Conservation (phyloP, 495 filamentous ascomycete genomes). For the Thozetella sp. region DNA sequence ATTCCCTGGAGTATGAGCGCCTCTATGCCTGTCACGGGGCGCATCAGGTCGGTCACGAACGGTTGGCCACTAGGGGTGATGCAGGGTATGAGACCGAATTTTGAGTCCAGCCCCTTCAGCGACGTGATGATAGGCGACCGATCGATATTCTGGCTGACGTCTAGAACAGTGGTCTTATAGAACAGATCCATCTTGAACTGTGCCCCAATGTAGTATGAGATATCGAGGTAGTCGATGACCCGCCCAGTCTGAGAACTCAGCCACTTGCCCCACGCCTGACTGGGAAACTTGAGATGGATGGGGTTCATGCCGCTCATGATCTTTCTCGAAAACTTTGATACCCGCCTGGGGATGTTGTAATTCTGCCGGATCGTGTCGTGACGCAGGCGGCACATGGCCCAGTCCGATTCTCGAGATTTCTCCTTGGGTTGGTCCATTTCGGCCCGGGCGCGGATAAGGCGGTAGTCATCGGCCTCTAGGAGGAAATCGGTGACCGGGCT, state of each 20-base stretch:
- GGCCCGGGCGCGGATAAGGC: conserved; percentile 51
- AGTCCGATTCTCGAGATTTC: neutral
- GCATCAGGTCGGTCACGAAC: conserved; percentile 62
- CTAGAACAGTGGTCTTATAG: conserved; percentile 64
- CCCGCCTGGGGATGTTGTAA: conserved; percentile 3
- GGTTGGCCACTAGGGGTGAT: conserved; percentile 70
- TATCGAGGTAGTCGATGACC: conserved; percentile 70
- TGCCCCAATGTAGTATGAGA: conserved; percentile 52
- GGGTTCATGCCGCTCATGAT: conserved; percentile 15
- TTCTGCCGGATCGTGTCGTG: conserved; percentile 12
- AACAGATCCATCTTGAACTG: conserved; percentile 53
- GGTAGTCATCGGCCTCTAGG: conserved; percentile 56
- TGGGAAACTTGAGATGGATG: conserved; percentile 6
- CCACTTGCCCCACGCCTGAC: conserved; percentile 11
- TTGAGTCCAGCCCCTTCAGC: neutral
- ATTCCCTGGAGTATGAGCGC: conserved; percentile 72
- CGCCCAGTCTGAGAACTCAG: conserved; percentile 44
- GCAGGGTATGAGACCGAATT: conserved; percentile 65
- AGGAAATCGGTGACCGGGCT: conserved; percentile 66
- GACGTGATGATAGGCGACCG: conserved; percentile 21
- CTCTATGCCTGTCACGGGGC: conserved; percentile 68
- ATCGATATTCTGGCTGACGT: conserved; percentile 80
- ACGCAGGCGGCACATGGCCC: conserved; percentile 16
- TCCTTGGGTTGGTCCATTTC: conserved; percentile 37
- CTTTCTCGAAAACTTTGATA: conserved; percentile 21